Base-by-base conservation (phyloP, 129 eudicot species). In the Scalesia atractyloides region DNA sequence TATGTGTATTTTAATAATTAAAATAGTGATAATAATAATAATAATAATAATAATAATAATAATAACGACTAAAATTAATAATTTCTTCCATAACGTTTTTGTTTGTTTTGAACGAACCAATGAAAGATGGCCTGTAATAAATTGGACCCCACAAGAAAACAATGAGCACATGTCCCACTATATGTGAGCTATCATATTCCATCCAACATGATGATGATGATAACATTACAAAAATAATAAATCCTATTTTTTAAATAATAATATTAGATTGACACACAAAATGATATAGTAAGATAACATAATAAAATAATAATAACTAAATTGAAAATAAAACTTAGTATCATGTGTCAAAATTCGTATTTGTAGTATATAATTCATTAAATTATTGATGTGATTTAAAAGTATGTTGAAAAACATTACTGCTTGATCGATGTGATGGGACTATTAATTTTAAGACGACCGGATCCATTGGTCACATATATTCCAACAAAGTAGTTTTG, bases 191-290 rank as follows among this genome's bases (percentile, higher is more conserved):
- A 53, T 53, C 60, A 18, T 18, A 53, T 53, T 18, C 60, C 30
- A 53, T 53, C 60, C 60, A 53, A 53, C 60, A 53, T 53, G 60
- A 53, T 53, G 60, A 52, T 52, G 11, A 8, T 53, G 60, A 53
- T 48, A 48, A 48, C 16, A 2, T 48, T 12, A 48, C 15, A 48
- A 48, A 47, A 48, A 12, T 14, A 48, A 11, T 12, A 48, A 48
- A 48, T 7, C 19, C 18, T 8, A 53, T 53, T 53, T 1, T 18
- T 53, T 1, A 30, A 18, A 48, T 53, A 16, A 53, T 19, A 53
- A 7, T 53, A 53, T 18, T 17, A 17, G 9, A 17, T 53, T 17
- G 7, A 53, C 19, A 1, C 2, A 6, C 13, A 19, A 53, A 53
- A 53, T 53, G 9, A 18, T 18, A 53, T 7, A 14, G 18, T 49